These are phyloP conservation scores for Nicotiana benthamiana DNA, from an alignment of 257 asterid genomes.

Conservation along the genomic window DNA sequence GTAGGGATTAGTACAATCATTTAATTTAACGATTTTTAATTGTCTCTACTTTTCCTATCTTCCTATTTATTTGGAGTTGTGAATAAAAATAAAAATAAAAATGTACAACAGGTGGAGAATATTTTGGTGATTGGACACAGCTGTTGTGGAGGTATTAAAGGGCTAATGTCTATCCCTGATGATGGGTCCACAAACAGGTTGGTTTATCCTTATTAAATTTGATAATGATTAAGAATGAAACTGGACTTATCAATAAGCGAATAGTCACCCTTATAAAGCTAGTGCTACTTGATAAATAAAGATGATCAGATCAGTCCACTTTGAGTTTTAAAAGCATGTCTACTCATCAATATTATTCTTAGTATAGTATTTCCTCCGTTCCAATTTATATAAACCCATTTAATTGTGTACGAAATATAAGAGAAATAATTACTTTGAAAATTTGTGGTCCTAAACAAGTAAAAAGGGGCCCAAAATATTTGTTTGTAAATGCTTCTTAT, in stretches of 20 bases:
- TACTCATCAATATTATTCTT: background rate
- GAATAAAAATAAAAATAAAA: background rate
- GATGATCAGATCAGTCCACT: background rate
- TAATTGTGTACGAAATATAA: no score
- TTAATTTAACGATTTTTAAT: background rate
- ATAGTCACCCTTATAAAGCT: background rate
- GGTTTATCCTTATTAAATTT: background rate
- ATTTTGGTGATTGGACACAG: constrained; percentile 85
- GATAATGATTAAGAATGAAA: background rate
- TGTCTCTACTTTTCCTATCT: background rate
- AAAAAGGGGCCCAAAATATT: no score
- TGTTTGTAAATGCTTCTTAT: no score
- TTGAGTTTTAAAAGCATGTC: background rate
- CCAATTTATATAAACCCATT: no score
- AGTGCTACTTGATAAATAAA: background rate
- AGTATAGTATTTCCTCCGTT: no score
- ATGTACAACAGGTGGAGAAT: constrained; percentile 58
- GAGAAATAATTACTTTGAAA: no score
- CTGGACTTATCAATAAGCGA: background rate
- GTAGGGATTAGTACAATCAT: background rate
- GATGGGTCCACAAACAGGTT: constrained; percentile 72
- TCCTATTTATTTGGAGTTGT: constrained; percentile 7
- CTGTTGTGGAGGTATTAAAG: constrained; percentile 92
- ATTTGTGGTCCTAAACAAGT: no score
- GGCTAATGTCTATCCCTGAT: constrained; percentile 81